These are phyloP conservation scores for Psidium guajava DNA, from an alignment of 345 rosid species.

Conservation along the genomic window DNA sequence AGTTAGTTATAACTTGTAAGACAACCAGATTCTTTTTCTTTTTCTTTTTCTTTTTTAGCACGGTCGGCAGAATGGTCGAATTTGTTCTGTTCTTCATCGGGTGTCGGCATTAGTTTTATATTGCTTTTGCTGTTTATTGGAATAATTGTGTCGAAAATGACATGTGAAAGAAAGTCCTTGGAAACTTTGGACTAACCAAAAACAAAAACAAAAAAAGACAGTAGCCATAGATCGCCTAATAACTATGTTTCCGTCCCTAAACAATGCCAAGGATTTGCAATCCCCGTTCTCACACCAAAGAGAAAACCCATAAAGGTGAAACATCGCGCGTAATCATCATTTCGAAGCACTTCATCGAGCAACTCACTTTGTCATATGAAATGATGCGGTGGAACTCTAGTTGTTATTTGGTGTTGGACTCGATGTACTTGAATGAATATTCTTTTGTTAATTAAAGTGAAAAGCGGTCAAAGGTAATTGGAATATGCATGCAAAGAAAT, in stretches of 20 bases:
- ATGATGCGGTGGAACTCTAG: too few species aligned
- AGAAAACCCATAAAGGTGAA: too few species aligned
- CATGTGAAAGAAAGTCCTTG: background rate
- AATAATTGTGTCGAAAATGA: background rate
- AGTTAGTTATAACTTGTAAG: background rate
- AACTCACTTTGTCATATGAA: too few species aligned
- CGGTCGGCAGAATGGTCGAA: background rate
- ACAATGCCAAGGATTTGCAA: background rate
- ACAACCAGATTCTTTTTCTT: background rate
- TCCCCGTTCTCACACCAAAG: too few species aligned
- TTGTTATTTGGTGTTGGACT: too few species aligned
- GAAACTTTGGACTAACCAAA: background rate
- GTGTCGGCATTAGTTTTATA: background rate
- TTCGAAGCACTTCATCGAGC: too few species aligned
- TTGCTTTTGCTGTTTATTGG: background rate
- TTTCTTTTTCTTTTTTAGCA: fast-evolving
- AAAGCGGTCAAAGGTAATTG: too few species aligned
- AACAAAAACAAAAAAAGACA: too few species aligned
- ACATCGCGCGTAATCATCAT: too few species aligned
- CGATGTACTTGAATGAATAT: background rate
- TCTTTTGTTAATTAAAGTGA: background rate
- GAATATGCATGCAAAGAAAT: too few species aligned
- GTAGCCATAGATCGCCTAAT: background rate
- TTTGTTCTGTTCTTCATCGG: background rate
- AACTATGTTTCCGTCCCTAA: background rate